Evolutionary conservation across 2,329 filamentous ascomycete genomes (phyloP).

Genomic region (Zymoseptoria brevis): DNA sequence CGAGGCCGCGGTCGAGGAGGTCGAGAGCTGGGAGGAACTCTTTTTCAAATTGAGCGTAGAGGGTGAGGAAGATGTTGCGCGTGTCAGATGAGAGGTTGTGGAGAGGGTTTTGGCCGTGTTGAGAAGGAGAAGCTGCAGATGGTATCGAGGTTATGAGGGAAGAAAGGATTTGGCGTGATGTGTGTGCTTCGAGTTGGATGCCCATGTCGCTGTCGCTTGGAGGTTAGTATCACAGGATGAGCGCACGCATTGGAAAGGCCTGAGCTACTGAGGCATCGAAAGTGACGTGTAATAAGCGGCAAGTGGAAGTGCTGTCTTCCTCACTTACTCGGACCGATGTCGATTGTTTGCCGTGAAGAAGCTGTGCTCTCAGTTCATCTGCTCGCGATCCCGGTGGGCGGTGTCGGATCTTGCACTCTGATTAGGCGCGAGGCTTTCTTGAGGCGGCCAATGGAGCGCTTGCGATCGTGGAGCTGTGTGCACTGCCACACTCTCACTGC

Average conservation of each 20-base stretch:
- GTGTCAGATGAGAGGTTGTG: constrained; percentile 18
- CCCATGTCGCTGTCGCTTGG: constrained; percentile 2
- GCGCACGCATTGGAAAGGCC: background rate
- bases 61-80: constrained; percentile 56
- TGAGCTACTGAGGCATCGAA: background rate
- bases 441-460: background rate
- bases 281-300: background rate
- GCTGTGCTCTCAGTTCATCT: background rate
- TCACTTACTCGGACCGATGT: background rate
- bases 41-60: constrained; percentile 78
- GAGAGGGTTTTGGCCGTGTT: constrained; percentile 38
- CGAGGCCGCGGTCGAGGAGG: constrained; percentile 69
- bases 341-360: background rate
- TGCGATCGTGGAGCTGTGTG: background rate
- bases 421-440: background rate
- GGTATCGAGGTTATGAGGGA: constrained; percentile 23
- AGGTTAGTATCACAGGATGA: background rate
- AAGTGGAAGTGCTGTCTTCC: background rate
- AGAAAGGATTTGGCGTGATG: constrained; percentile 20
- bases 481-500: background rate
- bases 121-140: constrained; percentile 14
- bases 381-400: background rate
- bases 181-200: background rate
- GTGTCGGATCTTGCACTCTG: background rate
- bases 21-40: constrained; percentile 79